Percentiles rank a stretch among this genome's conserved stretches.
phyloP scores from a whole-genome alignment of 2,329 filamentous ascomycete genomes.

The Colletotrichum cereale region DNA sequence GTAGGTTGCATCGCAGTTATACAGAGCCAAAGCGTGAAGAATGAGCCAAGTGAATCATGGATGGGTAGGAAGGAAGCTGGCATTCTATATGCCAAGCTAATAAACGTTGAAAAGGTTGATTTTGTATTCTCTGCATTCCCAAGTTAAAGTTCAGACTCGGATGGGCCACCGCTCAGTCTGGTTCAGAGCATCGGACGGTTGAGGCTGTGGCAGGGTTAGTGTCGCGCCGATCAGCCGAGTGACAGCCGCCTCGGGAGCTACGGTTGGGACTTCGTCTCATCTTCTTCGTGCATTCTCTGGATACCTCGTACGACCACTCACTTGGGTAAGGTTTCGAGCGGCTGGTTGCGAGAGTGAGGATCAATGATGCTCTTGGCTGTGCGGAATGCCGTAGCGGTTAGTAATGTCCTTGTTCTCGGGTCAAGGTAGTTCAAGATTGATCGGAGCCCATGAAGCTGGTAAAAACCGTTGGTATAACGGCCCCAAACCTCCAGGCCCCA shows the following conservation, averaged over 20 bases:
- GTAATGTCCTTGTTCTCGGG: too few relatives aligned
- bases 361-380: not conserved
- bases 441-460: not conserved
- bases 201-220: not conserved
- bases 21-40: not conserved
- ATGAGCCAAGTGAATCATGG: not conserved
- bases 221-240: not conserved
- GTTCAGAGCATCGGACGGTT: not conserved
- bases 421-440: not conserved
- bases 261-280: not conserved
- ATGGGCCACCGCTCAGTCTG: not conserved
- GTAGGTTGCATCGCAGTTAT: not conserved
- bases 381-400: not conserved
- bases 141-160: not conserved
- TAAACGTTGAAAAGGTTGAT: not conserved
- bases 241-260: not conserved
- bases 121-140: not conserved
- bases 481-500: not conserved
- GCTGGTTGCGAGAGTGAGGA: too few relatives aligned
- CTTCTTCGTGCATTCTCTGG: not conserved
- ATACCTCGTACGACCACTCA: not conserved
- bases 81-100: not conserved
- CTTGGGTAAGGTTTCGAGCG: not conserved
- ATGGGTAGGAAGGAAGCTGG: not conserved
- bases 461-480: not conserved